Conservation (phyloP, 2,329 filamentous ascomycete genomes). For the Trichoderma sp. region DNA sequence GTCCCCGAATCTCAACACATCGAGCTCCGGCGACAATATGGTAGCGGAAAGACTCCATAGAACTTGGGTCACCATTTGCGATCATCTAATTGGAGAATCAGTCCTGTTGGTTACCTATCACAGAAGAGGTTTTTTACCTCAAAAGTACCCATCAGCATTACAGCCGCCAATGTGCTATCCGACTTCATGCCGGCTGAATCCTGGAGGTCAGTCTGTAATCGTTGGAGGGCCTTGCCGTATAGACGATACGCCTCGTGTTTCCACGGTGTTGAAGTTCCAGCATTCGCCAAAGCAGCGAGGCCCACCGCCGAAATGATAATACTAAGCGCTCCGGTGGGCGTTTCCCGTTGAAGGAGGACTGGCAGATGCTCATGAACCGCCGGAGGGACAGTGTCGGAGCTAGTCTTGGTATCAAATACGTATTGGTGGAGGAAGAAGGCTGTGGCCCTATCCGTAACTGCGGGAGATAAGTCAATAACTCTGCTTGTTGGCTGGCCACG, state of each 20-base stretch:
- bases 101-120: neutral
- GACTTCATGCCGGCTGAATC: slow-evolving; percentile 21
- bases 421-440: slow-evolving; percentile 27
- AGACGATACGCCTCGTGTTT: slow-evolving; percentile 23
- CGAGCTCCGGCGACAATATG: slow-evolving; percentile 25
- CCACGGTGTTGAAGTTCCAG: slow-evolving; percentile 22
- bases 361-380: slow-evolving; percentile 26
- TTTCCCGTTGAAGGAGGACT: slow-evolving; percentile 15
- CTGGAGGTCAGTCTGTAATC: slow-evolving; percentile 19
- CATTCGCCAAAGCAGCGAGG: slow-evolving; percentile 26
- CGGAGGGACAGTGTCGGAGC: neutral
- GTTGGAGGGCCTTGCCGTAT: slow-evolving; percentile 23
- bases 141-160: slow-evolving; percentile 27
- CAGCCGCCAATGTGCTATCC: slow-evolving; percentile 25
- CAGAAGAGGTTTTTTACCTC: slow-evolving; percentile 21
- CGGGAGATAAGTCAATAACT: slow-evolving; percentile 17
- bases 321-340: slow-evolving; percentile 21
- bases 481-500: neutral
- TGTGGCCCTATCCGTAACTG: slow-evolving; percentile 21
- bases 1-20: slow-evolving; percentile 26
- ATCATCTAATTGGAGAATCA: slow-evolving; percentile 20
- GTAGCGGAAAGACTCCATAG: slow-evolving; percentile 25
- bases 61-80: slow-evolving; percentile 20
- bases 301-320: slow-evolving; percentile 24
- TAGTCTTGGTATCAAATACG: neutral